Evolutionary conservation across 2,329 filamentous ascomycete genomes (phyloP).

Genomic region (Drechslera avenae): DNA sequence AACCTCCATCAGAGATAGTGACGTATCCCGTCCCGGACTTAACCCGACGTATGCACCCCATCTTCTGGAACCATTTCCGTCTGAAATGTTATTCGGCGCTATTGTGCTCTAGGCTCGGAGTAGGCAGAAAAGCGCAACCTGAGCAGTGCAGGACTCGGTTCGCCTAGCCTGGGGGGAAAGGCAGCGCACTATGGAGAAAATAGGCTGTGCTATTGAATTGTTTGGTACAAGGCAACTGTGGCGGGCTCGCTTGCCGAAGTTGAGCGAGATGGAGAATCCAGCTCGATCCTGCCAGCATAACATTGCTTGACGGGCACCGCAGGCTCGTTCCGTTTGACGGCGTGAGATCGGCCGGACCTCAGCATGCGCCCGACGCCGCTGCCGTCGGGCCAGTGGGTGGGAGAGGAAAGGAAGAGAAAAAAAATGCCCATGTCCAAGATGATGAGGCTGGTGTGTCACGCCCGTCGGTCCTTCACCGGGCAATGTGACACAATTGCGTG

Average conservation of each 20-base stretch:
- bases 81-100: slow-evolving; percentile 10
- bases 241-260: slow-evolving; percentile 13
- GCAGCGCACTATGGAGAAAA: too few relatives aligned
- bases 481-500: slow-evolving; percentile 10
- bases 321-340: slow-evolving; percentile 5
- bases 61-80: slow-evolving; percentile 15
- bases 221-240: slow-evolving; percentile 8
- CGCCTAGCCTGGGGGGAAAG: background rate
- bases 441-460: slow-evolving; percentile 4
- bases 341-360: slow-evolving; percentile 3
- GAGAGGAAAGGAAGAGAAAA: background rate
- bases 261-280: slow-evolving; percentile 4
- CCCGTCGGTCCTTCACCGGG: slow-evolving; percentile 12
- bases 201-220: background rate
- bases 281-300: slow-evolving; percentile 1
- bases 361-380: background rate
- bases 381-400: background rate
- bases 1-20: background rate
- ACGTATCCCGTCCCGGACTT: background rate
- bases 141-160: background rate
- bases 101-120: background rate
- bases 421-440: background rate
- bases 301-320: background rate
- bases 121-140: background rate
- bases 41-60: slow-evolving; percentile 4